These are phyloP conservation scores for Acacia melanoxylon DNA, from an alignment of 306 rosid genomes.

Conservation along the genomic window DNA sequence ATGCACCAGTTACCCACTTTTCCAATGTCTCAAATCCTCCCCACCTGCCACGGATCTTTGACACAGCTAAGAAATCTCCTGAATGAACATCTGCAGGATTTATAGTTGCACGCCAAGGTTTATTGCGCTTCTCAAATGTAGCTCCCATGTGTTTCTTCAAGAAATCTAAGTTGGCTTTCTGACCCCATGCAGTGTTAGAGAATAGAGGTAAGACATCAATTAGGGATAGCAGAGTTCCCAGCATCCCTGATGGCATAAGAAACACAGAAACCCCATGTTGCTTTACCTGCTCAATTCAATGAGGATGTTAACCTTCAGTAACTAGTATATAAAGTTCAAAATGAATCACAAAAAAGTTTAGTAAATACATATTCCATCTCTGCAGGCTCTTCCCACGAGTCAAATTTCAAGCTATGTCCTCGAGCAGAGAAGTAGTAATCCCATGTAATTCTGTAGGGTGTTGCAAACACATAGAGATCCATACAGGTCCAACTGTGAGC, in stretches of 20 bases:
- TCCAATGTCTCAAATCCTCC: conserved; percentile 98
- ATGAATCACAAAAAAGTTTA: conserved; percentile 28
- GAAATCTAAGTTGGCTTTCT: conserved; percentile 77
- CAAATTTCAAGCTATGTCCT: conserved; percentile 75
- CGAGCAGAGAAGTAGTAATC: conserved; percentile 90
- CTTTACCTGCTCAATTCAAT: conserved; percentile 71
- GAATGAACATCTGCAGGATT: conserved; percentile 89
- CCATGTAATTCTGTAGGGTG: conserved; percentile 95
- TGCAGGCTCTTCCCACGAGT: conserved; percentile 96
- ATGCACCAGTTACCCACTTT: conserved; percentile 98
- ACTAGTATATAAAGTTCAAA: background rate
- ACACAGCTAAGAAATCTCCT: conserved; percentile 91
- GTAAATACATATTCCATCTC: conserved; percentile 91
- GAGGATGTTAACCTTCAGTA: conserved; percentile 30
- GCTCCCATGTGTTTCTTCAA: conserved; percentile 95
- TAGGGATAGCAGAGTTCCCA: conserved; percentile 84
- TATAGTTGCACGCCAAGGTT: conserved; percentile 72
- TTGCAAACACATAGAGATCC: conserved; percentile 96
- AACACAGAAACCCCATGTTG: conserved; percentile 94
- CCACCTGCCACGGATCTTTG: conserved; percentile 99
- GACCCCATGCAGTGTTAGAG: conserved; percentile 90
- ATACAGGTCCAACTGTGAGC: conserved; percentile 99
- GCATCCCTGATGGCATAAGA: conserved; percentile 99
- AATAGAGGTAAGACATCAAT: conserved; percentile 88
- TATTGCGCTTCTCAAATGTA: conserved; percentile 70